Base-by-base conservation (phyloP, 352 stramenopile genomes). In the Globisporangium nunn region DNA sequence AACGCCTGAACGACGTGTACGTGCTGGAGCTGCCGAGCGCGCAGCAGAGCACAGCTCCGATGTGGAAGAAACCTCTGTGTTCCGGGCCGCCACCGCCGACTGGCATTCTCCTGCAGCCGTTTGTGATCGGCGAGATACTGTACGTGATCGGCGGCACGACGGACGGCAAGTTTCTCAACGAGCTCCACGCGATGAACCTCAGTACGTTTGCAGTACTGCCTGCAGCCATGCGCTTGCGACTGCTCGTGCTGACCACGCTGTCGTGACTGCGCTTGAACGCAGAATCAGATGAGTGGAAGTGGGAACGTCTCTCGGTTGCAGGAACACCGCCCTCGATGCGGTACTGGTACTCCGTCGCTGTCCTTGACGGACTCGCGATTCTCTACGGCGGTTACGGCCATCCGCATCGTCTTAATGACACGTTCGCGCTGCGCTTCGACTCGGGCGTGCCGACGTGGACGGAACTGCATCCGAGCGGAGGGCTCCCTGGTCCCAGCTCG, bases 331-430 rank as follows among this genome's bases (percentile, higher is more conserved):
- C 73, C 15, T 83, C 73, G 6, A 85, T 83, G 63, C 72, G 75
- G 28, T 85, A 85, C 53, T 85, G 75, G 75, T 81, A 85, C 59
- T 85, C 75, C 2, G 50, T 83, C 41, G 39, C 63, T 14, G 63
- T 83, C 6, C 30, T 85, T 31, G 64, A 69, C 23, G 72, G 54
- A 11, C 70, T 83, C 44, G 64, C 65, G 28, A 68, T 85, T 56
- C 59, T 85, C 43, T 81, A 81, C 17, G 75, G 75, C 46, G 75
- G 75, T 40, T 85, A 85, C 43, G 73, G 75, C 30, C 75, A 85
- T 29, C 64, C 73, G 5, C 46, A 73, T 35, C 71, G 75, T 8
- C 71, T 85, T 18, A 64, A 65, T 17, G 75, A 85, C 51, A 80
- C 71, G 3, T 83, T 81, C 50, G 75, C 73, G 6, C 70, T 85